Base-by-base conservation (phyloP, 1,284 basidiomycete genomes). In the Irpex lacteus region DNA sequence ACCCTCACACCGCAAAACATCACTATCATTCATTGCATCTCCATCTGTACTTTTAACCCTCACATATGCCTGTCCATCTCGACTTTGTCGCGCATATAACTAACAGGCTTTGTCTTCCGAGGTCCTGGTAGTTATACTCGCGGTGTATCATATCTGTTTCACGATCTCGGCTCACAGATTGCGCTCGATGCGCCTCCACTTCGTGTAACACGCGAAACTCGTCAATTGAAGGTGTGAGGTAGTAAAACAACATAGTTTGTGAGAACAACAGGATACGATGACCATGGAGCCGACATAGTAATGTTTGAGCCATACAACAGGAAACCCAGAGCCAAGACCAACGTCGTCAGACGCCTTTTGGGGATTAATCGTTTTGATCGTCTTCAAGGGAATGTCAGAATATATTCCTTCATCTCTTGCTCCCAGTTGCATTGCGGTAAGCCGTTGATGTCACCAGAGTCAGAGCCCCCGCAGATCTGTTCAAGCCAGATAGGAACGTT, bases 341-440 rank as follows among this genome's bases (percentile, higher is more conserved):
- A 13, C n/a, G 40, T 13, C n/a, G 40, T 18, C 18, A 53, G 50
- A 26, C 15, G 18, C 32, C 32, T 34, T 34, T 34, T 34, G 32
- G 32, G 32, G 32, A 34, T 34, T 34, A 1, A 34, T 34, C 18
- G 21, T 21, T 9, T 53, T 53, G 18, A 53, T 34, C 32, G 50
- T 53, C 19, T 53, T 85, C 74, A 90, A 53, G 89, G 88, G 73
- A 83, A 91, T 32, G 76, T 76, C 66, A 89, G 73, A 66, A 91
- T 90, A 69, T 80, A 87, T 57, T 73, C 78, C 74, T 86, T 88
- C 84, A 90, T 89, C 57, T 70, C 68, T 18, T 70, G 63, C 69
- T 87, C 85, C 89, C 88, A 90, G 68, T 80, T 83, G 70, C 89
- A 91, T 2, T 75, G 60, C 44, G 79, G 76, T 61, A 85, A 74